A percentile compares a stretch with the other conserved stretches of the same genome.
phyloP scores from a whole-genome alignment of 2,329 filamentous ascomycete species.

The Cladosporium sp. region DNA sequence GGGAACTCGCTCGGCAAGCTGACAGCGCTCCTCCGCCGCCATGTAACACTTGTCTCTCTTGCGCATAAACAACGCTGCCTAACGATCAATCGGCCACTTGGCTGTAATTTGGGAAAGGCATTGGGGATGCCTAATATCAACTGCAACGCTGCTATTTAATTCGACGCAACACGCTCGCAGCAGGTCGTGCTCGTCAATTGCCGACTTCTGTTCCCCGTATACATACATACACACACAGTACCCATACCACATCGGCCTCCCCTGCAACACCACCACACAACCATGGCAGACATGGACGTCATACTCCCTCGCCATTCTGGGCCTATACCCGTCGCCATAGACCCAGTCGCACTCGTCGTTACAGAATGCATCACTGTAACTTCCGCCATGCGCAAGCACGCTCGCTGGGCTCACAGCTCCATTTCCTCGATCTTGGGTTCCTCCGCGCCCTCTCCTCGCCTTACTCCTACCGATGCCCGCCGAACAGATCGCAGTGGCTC shows the following conservation, averaged over 20 bases:
- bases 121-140: neutral
- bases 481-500: constrained; percentile 22
- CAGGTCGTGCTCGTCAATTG: neutral
- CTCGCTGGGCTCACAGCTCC: constrained; percentile 90
- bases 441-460: constrained; percentile 14
- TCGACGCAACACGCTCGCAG: neutral
- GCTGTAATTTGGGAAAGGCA: neutral
- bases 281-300: constrained; percentile 9
- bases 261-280: neutral
- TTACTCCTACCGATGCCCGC: constrained; percentile 15
- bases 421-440: constrained; percentile 86
- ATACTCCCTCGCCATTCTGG: neutral
- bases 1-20: neutral
- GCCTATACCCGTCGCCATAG: constrained; percentile 30
- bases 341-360: constrained; percentile 64
- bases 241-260: neutral
- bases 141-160: neutral
- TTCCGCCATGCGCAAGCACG: constrained; percentile 96
- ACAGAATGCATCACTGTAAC: constrained; percentile 99
- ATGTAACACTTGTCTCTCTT: neutral
- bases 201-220: neutral
- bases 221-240: neutral
- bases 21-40: neutral
- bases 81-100: neutral
- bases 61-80: neutral